Evolutionary conservation across 148 eudicot species (phyloP), one percentile per base, ranked within the genome.

Genomic region (Rheum nobile): DNA sequence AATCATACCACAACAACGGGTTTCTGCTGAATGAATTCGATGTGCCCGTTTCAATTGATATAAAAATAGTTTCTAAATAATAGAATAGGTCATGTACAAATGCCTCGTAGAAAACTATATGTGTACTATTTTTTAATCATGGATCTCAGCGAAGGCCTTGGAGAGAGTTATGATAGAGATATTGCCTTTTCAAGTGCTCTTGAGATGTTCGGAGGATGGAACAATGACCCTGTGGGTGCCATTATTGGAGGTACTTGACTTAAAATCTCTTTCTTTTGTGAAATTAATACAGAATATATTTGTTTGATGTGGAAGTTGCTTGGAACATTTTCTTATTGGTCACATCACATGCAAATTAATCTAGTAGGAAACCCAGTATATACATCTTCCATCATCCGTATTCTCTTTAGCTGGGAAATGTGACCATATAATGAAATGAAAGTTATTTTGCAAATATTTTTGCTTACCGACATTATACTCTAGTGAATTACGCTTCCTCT

Each of bases 141-240:
- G 70, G 70, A 65, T 65, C 21, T 79, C 89, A 93, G 98, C 76
- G 98, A 91, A 82, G 92, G 97, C 54, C 98, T 93, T 79, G 97
- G 95, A 85, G 98, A 91, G 78, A 92, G 89, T 71, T 89, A 88
- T 82, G 97, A 91, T 47, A 88, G 84, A 71, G 92, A 91, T 75
- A 77, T 93, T 79, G 88, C 88, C 63, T 93, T 91, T 82, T 88
- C 95, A 79, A 86, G 85, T 57, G 83, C 94, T 55, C 86, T 93
- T 65, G 97, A 93, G 80, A 81, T 76, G 65, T 89, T 93, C 78
- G 88, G 88, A 69, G 94, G 91, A 70, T 92, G 95, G 43, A 82
- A 84, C 67, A 78, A 83, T 81, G 98, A 93, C 85, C 96, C 91
- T 31, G 69, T 85, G 71, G 86, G 89, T 78, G 84, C 87, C 72